Conservation (phyloP, 1,284 basidiomycete species). For the Cryptococcus maquisensis region DNA sequence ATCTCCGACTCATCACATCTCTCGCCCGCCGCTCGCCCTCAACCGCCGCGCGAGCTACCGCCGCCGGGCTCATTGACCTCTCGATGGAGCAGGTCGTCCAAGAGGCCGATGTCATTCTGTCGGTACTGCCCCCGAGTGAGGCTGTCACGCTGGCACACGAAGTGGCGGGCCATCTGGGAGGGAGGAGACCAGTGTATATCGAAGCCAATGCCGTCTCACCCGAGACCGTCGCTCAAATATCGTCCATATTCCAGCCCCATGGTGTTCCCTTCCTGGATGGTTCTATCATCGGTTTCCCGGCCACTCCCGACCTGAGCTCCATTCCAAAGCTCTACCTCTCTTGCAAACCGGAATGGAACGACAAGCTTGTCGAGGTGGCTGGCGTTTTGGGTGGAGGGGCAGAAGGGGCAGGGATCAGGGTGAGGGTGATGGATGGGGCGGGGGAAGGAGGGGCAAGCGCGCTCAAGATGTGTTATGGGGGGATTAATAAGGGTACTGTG, state of each 20-base stretch:
- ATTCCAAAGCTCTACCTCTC: constrained; percentile 18
- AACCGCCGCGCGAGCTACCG: constrained; percentile 3
- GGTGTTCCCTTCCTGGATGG: constrained; percentile 14
- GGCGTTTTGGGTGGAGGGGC: constrained; percentile 4
- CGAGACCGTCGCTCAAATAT: constrained; percentile 3
- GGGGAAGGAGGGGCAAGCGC: constrained; percentile 20
- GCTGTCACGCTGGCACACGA: constrained; percentile 11
- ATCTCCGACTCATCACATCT: constrained; percentile 12
- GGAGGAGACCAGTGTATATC: constrained; percentile 10
- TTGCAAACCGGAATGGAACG: not conserved
- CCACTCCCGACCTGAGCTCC: not conserved
- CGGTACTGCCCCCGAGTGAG: constrained; percentile 18
- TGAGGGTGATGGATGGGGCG: constrained; percentile 7
- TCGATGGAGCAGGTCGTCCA: constrained; percentile 5
- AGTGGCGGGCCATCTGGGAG: not conserved
- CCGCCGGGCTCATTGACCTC: constrained; percentile 7
- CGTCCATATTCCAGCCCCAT: not conserved
- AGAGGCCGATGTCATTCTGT: constrained; percentile 15
- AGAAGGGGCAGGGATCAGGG: constrained; percentile 4
- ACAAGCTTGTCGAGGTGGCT: not conserved
- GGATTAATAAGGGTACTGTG: constrained; percentile 15
- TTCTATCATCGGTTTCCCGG: constrained; percentile 16
- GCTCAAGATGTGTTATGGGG: constrained; percentile 23
- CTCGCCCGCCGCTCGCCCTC: constrained; percentile 5
- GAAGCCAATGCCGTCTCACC: constrained; percentile 23